Evolutionary conservation across 805 yeast genomes (phyloP), one percentile per base, ranked within the genome.

Genomic region (Clavispora vitiphila): DNA sequence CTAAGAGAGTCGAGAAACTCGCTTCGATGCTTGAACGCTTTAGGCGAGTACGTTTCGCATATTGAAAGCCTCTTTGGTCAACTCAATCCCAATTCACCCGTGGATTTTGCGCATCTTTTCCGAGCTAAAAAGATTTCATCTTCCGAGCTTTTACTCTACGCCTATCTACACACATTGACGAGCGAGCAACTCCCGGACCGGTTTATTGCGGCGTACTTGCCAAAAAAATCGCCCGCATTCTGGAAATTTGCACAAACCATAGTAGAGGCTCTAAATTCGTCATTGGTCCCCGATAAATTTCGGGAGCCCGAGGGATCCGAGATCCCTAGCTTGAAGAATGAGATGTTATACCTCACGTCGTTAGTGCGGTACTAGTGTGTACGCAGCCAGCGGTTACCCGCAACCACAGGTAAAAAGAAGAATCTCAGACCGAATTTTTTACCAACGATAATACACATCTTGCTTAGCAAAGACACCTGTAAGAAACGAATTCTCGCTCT

Each of bases 131-230:
- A 37, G 26, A 30, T 51, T 18, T 43, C 65, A 30, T 55, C 55
- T 0, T 50, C 69, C 6, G 74, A 73, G 38, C 48, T 71, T 3
- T 51, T 75, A 12, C 56, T 76, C 10, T 56, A 54, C 43, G 69
- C 76, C 4, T 65, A 71, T 47, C 40, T 76, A 5, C 44, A 55
- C 42, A 57, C 66, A 6, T 47, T 64, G 39, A 60, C 68, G 1
- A 46, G 41, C 32, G 53, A 52, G 1, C 58, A 56, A 8, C 57
- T 76, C 38, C 74, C 77, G 4, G 74, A 72, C 42, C 49, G 53
- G 20, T 74, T 75, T 47, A 54, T 76, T 26, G 46, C 39, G 5
- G 51, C 49, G n/a, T 72, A 61, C 46, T 43, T 75, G 35, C 37
- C 50, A 11, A 42, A 49, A 14, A 61, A 66, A 35, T 57, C 55